phyloP scores from a whole-genome alignment of 176 grass and related monocot species.

The Leersia perrieri region DNA sequence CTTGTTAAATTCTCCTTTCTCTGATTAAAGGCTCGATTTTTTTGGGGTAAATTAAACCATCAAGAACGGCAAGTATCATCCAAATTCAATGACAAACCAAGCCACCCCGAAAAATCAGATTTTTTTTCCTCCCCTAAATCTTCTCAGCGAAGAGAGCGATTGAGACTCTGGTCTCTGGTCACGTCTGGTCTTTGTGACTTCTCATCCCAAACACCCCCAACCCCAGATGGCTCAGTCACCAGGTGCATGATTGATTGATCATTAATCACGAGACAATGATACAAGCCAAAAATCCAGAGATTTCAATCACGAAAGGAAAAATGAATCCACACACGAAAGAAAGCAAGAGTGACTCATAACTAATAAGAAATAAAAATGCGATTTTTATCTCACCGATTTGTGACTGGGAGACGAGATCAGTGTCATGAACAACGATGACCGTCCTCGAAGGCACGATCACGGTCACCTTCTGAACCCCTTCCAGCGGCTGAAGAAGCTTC shows the following conservation, averaged over 20 bases:
- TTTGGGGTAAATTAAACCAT: neutral
- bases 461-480: constrained; percentile 61
- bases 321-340: too few relatives aligned
- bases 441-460: constrained; percentile 88
- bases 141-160: neutral
- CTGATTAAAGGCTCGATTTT: neutral
- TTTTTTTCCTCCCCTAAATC: neutral
- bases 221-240: neutral
- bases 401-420: constrained; percentile 30
- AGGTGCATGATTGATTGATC: neutral
- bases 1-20: neutral
- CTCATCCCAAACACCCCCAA: too few relatives aligned
- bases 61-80: too few relatives aligned
- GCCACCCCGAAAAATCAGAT: neutral
- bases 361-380: too few relatives aligned
- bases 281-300: neutral
- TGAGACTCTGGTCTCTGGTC: constrained; percentile 18
- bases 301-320: neutral
- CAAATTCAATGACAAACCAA: neutral
- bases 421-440: constrained; percentile 88
- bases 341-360: too few relatives aligned
- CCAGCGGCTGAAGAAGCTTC: constrained; percentile 61
- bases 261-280: neutral
- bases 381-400: constrained; percentile 62
- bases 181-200: neutral